Evolutionary conservation across 768 basidiomycete genomes (phyloP).

Genomic region (Lyophyllum semitale): DNA sequence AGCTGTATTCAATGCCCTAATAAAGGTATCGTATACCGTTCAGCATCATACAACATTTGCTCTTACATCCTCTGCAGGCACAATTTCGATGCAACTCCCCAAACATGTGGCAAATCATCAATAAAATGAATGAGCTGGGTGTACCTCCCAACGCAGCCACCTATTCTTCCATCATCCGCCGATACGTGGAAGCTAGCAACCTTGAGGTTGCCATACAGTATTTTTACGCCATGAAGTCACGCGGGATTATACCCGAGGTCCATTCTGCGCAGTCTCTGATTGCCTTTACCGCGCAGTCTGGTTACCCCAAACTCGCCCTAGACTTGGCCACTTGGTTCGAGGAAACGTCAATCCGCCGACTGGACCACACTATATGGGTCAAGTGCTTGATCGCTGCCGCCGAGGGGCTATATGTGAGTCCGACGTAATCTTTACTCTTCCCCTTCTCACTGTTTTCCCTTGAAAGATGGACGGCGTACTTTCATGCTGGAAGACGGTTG

Average conservation of each 20-base stretch:
- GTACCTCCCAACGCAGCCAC: conserved; percentile 54
- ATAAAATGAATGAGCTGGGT: conserved; percentile 53
- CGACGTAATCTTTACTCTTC: not conserved
- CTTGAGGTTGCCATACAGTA: conserved; percentile 68
- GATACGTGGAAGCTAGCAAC: conserved; percentile 46
- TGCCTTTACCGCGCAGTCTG: conserved; percentile 49
- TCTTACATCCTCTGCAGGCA: conserved; percentile 38
- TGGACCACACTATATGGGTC: conserved; percentile 63
- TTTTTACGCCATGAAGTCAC: conserved; percentile 57
- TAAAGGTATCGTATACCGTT: conserved; percentile 47
- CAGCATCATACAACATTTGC: not conserved
- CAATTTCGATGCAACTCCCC: conserved; percentile 39
- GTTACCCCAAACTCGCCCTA: conserved; percentile 66
- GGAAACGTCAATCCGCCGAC: conserved; percentile 46
- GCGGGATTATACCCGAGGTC: conserved; percentile 51
- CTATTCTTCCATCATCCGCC: conserved; percentile 54
- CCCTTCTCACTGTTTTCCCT: conserved; percentile 2
- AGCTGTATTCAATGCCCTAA: conserved; percentile 57
- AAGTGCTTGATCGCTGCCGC: conserved; percentile 67
- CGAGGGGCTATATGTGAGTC: conserved; percentile 65
- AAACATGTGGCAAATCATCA: conserved; percentile 49
- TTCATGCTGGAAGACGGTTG: conserved; percentile 61
- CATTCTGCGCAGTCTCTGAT: conserved; percentile 55
- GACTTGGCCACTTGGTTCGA: conserved; percentile 72
- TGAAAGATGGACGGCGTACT: conserved; percentile 66